Evolutionary conservation across 208 protist species (phyloP), one percentile per base, ranked within the genome.

Genomic region (Trypanosomatidae sp.): DNA sequence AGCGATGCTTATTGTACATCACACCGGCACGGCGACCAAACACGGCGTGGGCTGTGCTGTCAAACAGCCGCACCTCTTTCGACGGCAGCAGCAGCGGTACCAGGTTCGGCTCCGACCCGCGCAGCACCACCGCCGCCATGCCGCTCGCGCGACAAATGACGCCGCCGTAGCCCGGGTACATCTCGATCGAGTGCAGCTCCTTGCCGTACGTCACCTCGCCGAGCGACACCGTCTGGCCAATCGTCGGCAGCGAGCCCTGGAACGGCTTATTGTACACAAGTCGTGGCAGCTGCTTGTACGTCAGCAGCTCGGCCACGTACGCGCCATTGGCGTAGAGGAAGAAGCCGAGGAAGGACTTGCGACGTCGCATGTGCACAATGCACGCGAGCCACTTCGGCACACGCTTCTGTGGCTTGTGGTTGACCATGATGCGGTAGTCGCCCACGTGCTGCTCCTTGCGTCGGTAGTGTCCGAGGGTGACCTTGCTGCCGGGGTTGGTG

Each of bases 241-340:
- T 72, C 5, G 86, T 94, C 0, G 86, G 86, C 57, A 94, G 46
- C 43, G 71, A 87, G 10, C 72, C 76, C 51, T 89, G 77, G 52
- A 87, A 89, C 5, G 68, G 49, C 39, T 87, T 86, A 67, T 94
- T 94, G 64, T 94, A 94, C 22, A 73, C 55, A 16, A 94, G 70
- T 21, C 86, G 81, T 3, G 86, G 86, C n/a, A 94, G 68, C 58
- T 94, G 86, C 59, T 94, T 94, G 73, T 94, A 94, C 4, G 80
- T 88, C 20, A 94, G 71, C 40, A 94, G 68, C 66, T 94, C 86
- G 21, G 77, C 86, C 35, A 88, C 77, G 54, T 94, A 94, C 13
- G 81, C 81, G 16, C 86, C 86, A 57, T 94, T 91, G 16, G 86
- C 86, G 57, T 94, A 94, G 15, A 94, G 58, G 28, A 91, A 94